These are phyloP conservation scores for Begonia fuchsioides DNA, from an alignment of 306 rosid genomes.

Conservation along the genomic window DNA sequence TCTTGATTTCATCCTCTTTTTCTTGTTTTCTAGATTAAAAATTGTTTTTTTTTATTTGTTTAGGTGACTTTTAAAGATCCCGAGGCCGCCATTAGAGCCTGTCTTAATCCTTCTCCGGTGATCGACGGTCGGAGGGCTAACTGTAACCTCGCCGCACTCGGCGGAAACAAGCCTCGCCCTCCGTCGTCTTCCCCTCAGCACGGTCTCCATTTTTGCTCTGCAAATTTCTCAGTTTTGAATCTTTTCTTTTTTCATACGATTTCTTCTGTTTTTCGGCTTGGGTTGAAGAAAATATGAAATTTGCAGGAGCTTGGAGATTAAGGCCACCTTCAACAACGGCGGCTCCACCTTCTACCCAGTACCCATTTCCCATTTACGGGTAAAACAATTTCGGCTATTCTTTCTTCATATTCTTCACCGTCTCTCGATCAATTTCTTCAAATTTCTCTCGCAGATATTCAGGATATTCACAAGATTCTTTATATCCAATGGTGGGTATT, in stretches of 20 bases:
- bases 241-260: too few species aligned
- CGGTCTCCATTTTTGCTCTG: constrained; percentile 27
- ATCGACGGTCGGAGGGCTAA: constrained; percentile 96
- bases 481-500: constrained; percentile 47
- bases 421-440: constrained; percentile 4
- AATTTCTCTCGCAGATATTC: constrained; percentile 32
- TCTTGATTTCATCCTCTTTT: background rate
- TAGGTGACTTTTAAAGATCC: constrained; percentile 95
- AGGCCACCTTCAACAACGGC: constrained; percentile 47
- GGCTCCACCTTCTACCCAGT: constrained; percentile 60
- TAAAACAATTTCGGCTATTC: too few species aligned
- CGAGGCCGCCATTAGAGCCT: constrained; percentile 82
- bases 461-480: constrained; percentile 68
- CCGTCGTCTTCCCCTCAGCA: constrained; percentile 33
- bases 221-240: too few species aligned
- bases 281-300: too few species aligned
- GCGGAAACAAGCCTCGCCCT: constrained; percentile 61
- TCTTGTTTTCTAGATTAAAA: constrained; percentile 7
- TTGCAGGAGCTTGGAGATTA: constrained; percentile 44
- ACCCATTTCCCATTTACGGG: constrained; percentile 82
- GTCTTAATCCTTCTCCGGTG: constrained; percentile 88
- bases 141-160: constrained; percentile 92
- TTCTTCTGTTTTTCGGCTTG: too few species aligned
- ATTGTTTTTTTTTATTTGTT: constrained; percentile 2
- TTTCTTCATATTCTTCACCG: background rate